A percentile compares a stretch with the other conserved stretches of the same genome.
Conservation (phyloP, 1,284 basidiomycete species). For the Entoloma clypeatum region DNA sequence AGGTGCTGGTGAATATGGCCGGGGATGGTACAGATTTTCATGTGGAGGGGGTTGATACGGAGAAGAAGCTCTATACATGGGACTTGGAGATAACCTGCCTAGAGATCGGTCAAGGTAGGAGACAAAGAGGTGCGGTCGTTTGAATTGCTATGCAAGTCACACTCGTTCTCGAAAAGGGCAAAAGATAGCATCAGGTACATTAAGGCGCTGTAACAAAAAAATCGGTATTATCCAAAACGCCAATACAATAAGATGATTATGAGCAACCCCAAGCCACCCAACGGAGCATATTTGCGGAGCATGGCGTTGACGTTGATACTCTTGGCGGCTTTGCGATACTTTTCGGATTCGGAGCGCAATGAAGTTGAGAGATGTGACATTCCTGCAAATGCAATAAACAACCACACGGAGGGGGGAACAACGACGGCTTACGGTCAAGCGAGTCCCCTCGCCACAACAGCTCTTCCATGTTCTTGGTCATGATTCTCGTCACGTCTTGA, state of each 20-base stretch:
- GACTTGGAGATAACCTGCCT: background rate
- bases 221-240: slow-evolving; percentile 59
- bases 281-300: slow-evolving; percentile 92
- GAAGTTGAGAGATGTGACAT: slow-evolving; percentile 99
- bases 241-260: slow-evolving; percentile 89
- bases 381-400: slow-evolving; percentile 42
- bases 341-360: slow-evolving; percentile 95
- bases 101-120: slow-evolving; percentile 2
- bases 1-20: slow-evolving; percentile 14
- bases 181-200: slow-evolving; percentile 9
- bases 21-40: slow-evolving; percentile 17
- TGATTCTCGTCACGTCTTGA: slow-evolving; percentile 96
- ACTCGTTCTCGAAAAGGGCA: slow-evolving; percentile 10
- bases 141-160: too few relatives aligned
- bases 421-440: slow-evolving; percentile 71
- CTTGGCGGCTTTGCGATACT: slow-evolving; percentile 93
- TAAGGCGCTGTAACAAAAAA: slow-evolving; percentile 14
- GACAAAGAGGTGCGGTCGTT: too few relatives aligned
- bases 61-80: slow-evolving; percentile 11
- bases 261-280: slow-evolving; percentile 78
- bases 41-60: slow-evolving; percentile 27
- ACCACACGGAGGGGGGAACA: slow-evolving; percentile 7
- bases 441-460: slow-evolving; percentile 96
- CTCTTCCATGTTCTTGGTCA: slow-evolving; percentile 99
- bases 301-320: slow-evolving; percentile 95